phyloP scores from a whole-genome alignment of 139 green algal species.

The Chlorella sp. region DNA sequence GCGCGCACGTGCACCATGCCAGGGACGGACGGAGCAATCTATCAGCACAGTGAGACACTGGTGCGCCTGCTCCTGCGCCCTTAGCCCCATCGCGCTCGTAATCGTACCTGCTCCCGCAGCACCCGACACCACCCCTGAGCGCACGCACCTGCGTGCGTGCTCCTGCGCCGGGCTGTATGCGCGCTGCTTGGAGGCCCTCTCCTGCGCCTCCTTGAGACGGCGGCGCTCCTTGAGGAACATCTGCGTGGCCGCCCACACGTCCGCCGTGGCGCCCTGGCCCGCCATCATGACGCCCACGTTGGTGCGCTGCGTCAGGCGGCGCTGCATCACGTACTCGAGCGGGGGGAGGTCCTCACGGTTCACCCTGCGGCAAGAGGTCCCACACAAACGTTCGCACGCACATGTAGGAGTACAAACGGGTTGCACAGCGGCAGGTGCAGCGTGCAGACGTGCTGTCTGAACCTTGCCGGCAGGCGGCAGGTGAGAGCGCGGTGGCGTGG shows the following conservation, averaged over 20 bases:
- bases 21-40: not conserved
- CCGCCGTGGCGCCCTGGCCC: constrained; percentile 31
- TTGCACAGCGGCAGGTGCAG: too few species aligned
- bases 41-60: not conserved
- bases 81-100: too few species aligned
- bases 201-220: constrained; percentile 43
- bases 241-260: constrained; percentile 40
- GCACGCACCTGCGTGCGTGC: constrained; percentile 33
- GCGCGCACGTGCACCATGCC: not conserved
- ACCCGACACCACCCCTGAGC: too few species aligned
- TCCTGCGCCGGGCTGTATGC: constrained; percentile 56
- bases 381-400: too few species aligned
- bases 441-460: too few species aligned
- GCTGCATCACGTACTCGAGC: constrained; percentile 73
- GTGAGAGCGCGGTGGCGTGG: too few species aligned
- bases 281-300: constrained; percentile 82
- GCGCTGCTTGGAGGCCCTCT: constrained; percentile 6
- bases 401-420: too few species aligned
- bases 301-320: constrained; percentile 37
- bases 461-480: too few species aligned
- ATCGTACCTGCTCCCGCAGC: too few species aligned
- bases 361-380: constrained; percentile 41
- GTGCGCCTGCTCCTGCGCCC: too few species aligned
- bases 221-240: constrained; percentile 44
- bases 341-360: constrained; percentile 60